These are phyloP conservation scores for Laburnicola sp. DNA, from an alignment of 2,329 filamentous ascomycete species.

Conservation along the genomic window DNA sequence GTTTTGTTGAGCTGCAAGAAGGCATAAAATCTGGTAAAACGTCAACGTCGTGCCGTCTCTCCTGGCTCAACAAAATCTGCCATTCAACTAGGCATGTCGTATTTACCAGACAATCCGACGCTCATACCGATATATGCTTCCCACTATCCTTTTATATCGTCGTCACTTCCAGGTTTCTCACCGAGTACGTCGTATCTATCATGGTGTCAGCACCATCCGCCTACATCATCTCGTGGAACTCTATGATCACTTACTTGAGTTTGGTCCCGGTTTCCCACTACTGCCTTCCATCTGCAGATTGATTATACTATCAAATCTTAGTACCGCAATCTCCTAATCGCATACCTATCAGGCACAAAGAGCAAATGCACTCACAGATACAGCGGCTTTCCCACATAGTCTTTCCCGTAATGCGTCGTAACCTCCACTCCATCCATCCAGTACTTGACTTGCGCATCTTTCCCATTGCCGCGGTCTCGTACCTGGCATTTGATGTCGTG, in stretches of 20 bases:
- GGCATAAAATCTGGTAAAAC: too few relatives aligned
- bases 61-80: too few relatives aligned
- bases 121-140: too few relatives aligned
- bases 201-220: slow-evolving; percentile 5
- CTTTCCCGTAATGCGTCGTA: slow-evolving; percentile 55
- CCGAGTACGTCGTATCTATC: slow-evolving; percentile 28
- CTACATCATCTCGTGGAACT: background rate
- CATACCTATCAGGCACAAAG: background rate
- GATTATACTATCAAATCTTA: slow-evolving; percentile 25
- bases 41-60: too few relatives aligned
- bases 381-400: slow-evolving; percentile 50
- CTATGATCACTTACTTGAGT: slow-evolving; percentile 20
- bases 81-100: too few relatives aligned
- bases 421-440: slow-evolving; percentile 57
- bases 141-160: slow-evolving; percentile 23
- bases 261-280: slow-evolving; percentile 29
- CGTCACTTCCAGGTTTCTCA: slow-evolving; percentile 30
- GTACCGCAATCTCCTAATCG: background rate
- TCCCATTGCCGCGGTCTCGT: slow-evolving; percentile 54
- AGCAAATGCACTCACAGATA: slow-evolving; percentile 34
- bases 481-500: slow-evolving; percentile 58
- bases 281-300: slow-evolving; percentile 42
- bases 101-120: too few relatives aligned
- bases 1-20: too few relatives aligned
- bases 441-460: slow-evolving; percentile 58